Evolutionary conservation across 768 basidiomycete species (phyloP), one percentile per base, ranked within the genome.

Genomic region (Mycena alexandri): DNA sequence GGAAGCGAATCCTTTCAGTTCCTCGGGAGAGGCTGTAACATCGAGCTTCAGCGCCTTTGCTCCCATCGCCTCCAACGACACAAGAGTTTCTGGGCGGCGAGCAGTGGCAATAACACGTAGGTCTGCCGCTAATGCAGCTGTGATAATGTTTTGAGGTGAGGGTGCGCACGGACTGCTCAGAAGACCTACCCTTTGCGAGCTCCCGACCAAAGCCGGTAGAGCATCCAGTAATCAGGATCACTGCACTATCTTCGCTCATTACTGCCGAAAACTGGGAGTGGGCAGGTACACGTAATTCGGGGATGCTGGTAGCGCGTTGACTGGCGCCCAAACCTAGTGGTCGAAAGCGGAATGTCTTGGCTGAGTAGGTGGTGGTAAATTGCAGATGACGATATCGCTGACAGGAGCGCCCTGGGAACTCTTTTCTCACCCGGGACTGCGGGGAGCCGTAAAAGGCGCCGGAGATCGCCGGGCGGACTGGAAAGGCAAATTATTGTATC

Each of bases 91-190:
- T 22, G 41, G 60, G 17, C 66, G 66, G 11, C 66, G 60, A 3
- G 66, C 66, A 16, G 66, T 67, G 7, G 66, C 66, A 13, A 67
- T 67, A 1, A 67, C 66, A 16, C 42, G 61, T 21, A 67, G 21
- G 8, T 54, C 60, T 3, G 36, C 3, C 13, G 47, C 36, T 4
- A 67, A 22, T 1, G 66, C 66, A n/a, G 66, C 66, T 67, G 34
- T 19, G 13, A 58, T 43, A 12, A 8, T 11, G n/a, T 21, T 41
- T 11, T 21, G 1, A 47, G 36, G 41, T 12, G 34, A 33, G 3
- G 3, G 24, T 29, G 29, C 25, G 50, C 16, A 36, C 22, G 0
- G 2, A 5, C 2, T 3, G 22, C 19, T 5, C 11, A 22, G 22
- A 57, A 3, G 24, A n/a, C 64, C 21, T 14, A 51, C 66, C 55